Evolutionary conservation across 768 basidiomycete species (phyloP).

Genomic region (Rhodosporidiobolus odoratus): DNA sequence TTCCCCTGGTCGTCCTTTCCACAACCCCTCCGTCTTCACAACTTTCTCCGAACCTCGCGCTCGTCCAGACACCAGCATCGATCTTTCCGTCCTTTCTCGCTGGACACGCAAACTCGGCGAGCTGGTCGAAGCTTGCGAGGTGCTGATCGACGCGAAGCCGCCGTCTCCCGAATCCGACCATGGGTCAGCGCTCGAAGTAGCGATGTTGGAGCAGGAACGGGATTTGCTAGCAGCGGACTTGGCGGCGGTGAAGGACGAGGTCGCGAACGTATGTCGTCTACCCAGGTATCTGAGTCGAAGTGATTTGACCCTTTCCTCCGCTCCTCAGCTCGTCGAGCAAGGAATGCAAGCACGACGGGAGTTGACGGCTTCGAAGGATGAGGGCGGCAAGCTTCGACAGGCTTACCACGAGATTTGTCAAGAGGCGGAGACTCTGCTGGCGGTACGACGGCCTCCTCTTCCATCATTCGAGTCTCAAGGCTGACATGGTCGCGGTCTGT

Average conservation of each 20-base stretch:
- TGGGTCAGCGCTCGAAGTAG: conserved; percentile 8
- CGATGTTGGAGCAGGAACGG: conserved; percentile 31
- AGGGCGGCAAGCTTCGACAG: conserved; percentile 10
- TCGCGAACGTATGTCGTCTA: not conserved
- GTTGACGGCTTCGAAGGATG: conserved; percentile 1
- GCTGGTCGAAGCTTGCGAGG: conserved; percentile 8
- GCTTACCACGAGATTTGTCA: conserved; percentile 26
- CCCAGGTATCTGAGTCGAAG: not conserved
- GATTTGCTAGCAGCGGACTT: conserved; percentile 26
- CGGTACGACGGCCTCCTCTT: not conserved
- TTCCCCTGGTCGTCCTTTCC: not conserved
- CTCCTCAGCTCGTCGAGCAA: conserved; percentile 11
- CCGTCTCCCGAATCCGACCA: not conserved
- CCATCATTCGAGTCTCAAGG: not conserved
- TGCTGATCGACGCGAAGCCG: not conserved
- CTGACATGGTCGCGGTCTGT: not conserved
- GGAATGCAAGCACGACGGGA: not conserved
- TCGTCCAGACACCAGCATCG: not conserved
- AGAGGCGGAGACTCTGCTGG: conserved; percentile 11
- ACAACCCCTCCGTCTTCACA: not conserved
- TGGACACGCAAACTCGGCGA: conserved; percentile 24
- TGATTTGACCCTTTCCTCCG: too few relatives aligned
- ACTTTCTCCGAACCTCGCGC: not conserved
- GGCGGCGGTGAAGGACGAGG: conserved; percentile 11
- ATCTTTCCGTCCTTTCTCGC: conserved; percentile 13